A percentile compares a stretch with the other conserved stretches of the same genome.
phyloP scores from a whole-genome alignment of 2,329 filamentous ascomycete species.

The Ceratocystis variospora region DNA sequence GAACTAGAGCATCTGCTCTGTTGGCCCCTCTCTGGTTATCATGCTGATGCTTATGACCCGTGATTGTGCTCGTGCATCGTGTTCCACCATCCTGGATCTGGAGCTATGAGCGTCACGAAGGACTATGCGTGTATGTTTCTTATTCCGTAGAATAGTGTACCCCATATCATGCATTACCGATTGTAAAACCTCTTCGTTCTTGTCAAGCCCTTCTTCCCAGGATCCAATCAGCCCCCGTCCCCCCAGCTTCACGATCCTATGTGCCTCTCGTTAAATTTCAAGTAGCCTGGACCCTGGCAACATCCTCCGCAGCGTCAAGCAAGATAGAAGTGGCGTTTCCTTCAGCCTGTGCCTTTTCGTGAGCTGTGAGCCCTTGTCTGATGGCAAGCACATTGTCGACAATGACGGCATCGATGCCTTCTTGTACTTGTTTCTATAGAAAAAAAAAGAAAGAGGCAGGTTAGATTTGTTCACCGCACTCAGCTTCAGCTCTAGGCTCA shows the following conservation, averaged over 20 bases:
- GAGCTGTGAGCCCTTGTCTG: slow-evolving; percentile 64
- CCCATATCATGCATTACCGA: not conserved
- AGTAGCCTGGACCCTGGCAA: not conserved
- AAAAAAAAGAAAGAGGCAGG: slow-evolving; percentile 17
- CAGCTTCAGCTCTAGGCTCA: not conserved
- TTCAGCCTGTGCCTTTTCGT: slow-evolving; percentile 13
- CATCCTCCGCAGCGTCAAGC: not conserved
- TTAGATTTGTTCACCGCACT: not conserved
- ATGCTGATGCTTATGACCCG: not conserved
- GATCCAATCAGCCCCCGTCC: too few relatives aligned
- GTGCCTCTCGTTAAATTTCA: not conserved
- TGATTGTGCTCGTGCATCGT: not conserved
- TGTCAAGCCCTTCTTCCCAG: not conserved
- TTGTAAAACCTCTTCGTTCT: not conserved
- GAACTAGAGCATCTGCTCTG: not conserved
- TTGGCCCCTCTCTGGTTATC: not conserved
- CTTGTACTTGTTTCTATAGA: slow-evolving; percentile 66
- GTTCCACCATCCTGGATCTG: not conserved
- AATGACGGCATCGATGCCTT: slow-evolving; percentile 95
- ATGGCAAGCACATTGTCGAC: slow-evolving; percentile 91
- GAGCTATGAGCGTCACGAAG: not conserved
- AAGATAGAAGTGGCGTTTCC: slow-evolving; percentile 3
- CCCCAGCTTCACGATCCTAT: not conserved
- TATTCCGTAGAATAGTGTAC: not conserved
- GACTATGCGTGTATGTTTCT: slow-evolving; percentile 5